phyloP scores from a whole-genome alignment of 2,329 filamentous ascomycete genomes.

The Xylaria polymorpha region DNA sequence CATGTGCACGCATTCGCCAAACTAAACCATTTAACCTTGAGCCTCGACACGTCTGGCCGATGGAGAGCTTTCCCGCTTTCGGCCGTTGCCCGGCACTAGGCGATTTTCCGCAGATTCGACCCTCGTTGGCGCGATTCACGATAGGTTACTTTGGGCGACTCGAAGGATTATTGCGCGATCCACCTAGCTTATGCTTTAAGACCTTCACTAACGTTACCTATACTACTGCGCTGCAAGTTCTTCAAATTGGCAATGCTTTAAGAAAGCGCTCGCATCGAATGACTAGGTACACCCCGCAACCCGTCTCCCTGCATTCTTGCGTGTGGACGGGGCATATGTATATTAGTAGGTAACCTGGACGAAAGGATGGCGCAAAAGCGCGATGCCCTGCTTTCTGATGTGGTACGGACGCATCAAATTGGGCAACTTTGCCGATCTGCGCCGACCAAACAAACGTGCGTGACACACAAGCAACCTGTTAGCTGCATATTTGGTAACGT shows the following conservation, averaged over 20 bases:
- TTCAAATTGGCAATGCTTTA: background rate
- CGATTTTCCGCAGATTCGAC: background rate
- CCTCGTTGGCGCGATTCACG: slow-evolving; percentile 2
- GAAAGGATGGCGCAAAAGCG: background rate
- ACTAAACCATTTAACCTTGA: slow-evolving; percentile 2
- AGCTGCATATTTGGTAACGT: slow-evolving; percentile 24
- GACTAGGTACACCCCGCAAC: background rate
- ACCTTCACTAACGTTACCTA: background rate
- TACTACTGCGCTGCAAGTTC: background rate
- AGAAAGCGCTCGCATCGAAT: background rate
- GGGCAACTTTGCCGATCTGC: slow-evolving; percentile 20
- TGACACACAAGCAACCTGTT: slow-evolving; percentile 9
- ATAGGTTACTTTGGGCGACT: background rate
- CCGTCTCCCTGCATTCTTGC: background rate
- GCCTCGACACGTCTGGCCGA: slow-evolving; percentile 8
- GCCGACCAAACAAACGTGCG: slow-evolving; percentile 3
- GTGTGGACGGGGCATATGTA: background rate
- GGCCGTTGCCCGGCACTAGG: slow-evolving; percentile 26
- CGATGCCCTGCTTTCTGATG: slow-evolving; percentile 1
- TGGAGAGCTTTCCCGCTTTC: slow-evolving; percentile 18
- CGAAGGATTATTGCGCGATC: slow-evolving; percentile 17
- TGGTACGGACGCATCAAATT: slow-evolving; percentile 12
- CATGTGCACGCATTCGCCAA: background rate
- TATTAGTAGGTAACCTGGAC: background rate
- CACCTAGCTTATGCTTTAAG: slow-evolving; percentile 13